Base-by-base conservation (phyloP, 345 rosid species). In the Euphorbia lathyris region DNA sequence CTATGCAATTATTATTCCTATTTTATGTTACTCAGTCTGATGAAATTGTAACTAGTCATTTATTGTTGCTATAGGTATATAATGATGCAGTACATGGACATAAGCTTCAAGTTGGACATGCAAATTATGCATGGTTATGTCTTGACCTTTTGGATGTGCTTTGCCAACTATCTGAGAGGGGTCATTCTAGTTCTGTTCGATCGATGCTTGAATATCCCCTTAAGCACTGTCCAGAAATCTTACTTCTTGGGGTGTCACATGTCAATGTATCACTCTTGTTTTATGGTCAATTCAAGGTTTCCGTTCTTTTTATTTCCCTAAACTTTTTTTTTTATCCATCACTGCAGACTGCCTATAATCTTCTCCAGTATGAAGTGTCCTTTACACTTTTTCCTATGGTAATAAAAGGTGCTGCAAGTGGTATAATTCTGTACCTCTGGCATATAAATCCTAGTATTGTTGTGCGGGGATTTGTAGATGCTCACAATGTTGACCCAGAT, bases 111-210 rank as follows among this genome's bases (percentile, higher is more conserved):
- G 72, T 74, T 76, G 99, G 88, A 63, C 83, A 85, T 71, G 77
- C 87, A 62, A 90, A 92, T 83, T 88, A 85, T 72, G 96, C 96
- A n/a, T 89, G 96, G 96, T 72, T 89, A 72, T 92, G 96, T 74
- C 90, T 95, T 27, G 99, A 95, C 78, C 96, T 95, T 74, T 67
- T 90, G 71, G 88, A 87, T 61, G 86, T 90, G 73, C 83, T 95
- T 50, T 90, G 99, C 78, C 91, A 95, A 81, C 82, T 95, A 65
- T 90, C 96, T 66, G 98, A 95, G 84, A 85, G 83, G 78, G 99
- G 99, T 66, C 91, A 90, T 59, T 74, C 90, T 71, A 80, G 73
- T 75, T 70, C 77, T 74, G 89, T 92, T 68, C 86, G 81, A 61
- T 75, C 81, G 50, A 76, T 95, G 86, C 92, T 95, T 23, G 85